These are phyloP conservation scores for Metschnikowia kofuensis DNA, from an alignment of 805 yeast species.

Conservation along the genomic window DNA sequence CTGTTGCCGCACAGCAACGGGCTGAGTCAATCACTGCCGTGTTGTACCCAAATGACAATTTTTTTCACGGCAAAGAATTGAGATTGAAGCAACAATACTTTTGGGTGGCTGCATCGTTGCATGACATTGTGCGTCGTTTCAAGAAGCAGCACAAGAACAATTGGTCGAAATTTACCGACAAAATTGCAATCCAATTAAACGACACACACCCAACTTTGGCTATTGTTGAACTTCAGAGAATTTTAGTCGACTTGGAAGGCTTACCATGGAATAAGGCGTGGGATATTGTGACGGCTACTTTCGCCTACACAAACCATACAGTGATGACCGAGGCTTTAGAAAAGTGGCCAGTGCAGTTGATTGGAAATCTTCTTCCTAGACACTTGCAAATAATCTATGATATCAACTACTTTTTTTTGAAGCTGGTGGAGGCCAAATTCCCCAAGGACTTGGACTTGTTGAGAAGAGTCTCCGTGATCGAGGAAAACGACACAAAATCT, in stretches of 20 bases:
- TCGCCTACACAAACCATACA: slow-evolving; percentile 93
- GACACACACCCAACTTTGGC: slow-evolving; percentile 96
- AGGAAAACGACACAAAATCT: slow-evolving; percentile 76
- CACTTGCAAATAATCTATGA: slow-evolving; percentile 89
- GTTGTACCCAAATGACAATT: slow-evolving; percentile 90
- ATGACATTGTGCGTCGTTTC: slow-evolving; percentile 86
- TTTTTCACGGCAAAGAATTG: slow-evolving; percentile 85
- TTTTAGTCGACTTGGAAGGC: slow-evolving; percentile 79
- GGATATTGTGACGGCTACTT: slow-evolving; percentile 74
- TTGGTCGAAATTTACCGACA: slow-evolving; percentile 82
- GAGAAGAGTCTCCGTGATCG: slow-evolving; percentile 75
- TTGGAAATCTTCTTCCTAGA: slow-evolving; percentile 80
- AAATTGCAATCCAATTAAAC: slow-evolving; percentile 87
- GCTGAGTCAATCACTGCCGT: slow-evolving; percentile 94
- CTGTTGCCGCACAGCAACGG: slow-evolving; percentile 79
- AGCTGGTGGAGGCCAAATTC: slow-evolving; percentile 69
- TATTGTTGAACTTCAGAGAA: slow-evolving; percentile 82
- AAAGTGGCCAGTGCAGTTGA: slow-evolving; percentile 87
- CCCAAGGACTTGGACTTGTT: slow-evolving; percentile 71
- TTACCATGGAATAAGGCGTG: slow-evolving; percentile 83
- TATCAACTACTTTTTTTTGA: slow-evolving; percentile 75
- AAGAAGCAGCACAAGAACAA: slow-evolving; percentile 67
- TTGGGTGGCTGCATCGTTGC: slow-evolving; percentile 94
- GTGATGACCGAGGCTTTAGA: slow-evolving; percentile 94
- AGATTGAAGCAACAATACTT: slow-evolving; percentile 93